These are phyloP conservation scores for Wickerhamiella vanderwaltii DNA, from an alignment of 805 yeast genomes.

Conservation along the genomic window DNA sequence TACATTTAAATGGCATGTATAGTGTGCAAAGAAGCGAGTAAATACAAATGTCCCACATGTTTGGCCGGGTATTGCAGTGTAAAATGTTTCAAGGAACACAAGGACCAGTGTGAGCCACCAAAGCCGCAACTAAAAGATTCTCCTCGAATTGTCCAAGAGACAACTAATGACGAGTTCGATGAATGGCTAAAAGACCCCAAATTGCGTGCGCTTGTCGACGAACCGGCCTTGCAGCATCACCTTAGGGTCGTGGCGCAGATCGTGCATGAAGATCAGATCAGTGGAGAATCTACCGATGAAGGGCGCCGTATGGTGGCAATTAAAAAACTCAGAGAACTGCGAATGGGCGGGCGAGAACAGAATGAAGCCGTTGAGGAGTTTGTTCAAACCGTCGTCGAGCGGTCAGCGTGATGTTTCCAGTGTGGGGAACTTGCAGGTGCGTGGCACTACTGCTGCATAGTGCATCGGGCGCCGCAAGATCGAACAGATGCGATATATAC, in stretches of 20 bases:
- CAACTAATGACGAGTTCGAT: background rate
- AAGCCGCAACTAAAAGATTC: constrained; percentile 8
- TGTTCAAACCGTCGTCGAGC: constrained; percentile 25
- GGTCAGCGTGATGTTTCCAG: background rate
- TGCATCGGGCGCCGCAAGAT: no score
- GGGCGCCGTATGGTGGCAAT: constrained; percentile 49
- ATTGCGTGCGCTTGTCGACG: constrained; percentile 33
- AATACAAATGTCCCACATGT: constrained; percentile 51
- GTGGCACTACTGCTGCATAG: no score
- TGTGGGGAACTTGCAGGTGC: background rate
- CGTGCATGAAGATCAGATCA: constrained; percentile 34
- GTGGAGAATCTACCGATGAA: constrained; percentile 41
- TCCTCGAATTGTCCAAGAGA: background rate
- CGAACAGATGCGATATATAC: no score
- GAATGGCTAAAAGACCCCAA: constrained; percentile 1
- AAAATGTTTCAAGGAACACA: constrained; percentile 42
- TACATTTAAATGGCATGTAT: background rate
- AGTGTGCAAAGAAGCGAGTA: constrained; percentile 15
- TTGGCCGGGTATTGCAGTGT: constrained; percentile 38
- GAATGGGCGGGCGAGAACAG: constrained; percentile 53
- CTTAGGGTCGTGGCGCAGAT: constrained; percentile 38
- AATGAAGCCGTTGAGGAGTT: constrained; percentile 65
- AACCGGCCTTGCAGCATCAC: constrained; percentile 46
- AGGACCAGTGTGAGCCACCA: constrained; percentile 28
- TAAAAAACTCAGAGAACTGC: constrained; percentile 45